These are phyloP conservation scores for Zasmidium citrigriseum DNA, from an alignment of 2,329 filamentous ascomycete genomes.

Conservation along the genomic window DNA sequence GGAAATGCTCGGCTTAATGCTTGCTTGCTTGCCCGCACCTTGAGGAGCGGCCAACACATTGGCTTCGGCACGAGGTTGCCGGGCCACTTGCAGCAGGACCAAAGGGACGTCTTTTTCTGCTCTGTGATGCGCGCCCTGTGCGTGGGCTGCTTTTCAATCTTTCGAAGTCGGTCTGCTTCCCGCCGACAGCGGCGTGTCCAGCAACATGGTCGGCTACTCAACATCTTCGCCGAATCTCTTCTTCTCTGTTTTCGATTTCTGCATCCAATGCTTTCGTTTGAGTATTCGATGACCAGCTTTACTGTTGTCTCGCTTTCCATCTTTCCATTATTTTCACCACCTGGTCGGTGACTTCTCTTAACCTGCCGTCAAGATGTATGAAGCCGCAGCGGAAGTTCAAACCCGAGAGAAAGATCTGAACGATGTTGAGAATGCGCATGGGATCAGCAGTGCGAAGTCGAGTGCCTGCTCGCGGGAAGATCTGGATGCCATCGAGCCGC, in stretches of 20 bases:
- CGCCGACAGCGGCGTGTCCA: background rate
- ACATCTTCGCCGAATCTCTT: background rate
- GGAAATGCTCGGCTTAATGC: background rate
- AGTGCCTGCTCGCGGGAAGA: conserved; percentile 13
- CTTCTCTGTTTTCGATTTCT: background rate
- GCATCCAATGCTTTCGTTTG: background rate
- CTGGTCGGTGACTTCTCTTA: background rate
- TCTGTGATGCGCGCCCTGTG: too few species aligned
- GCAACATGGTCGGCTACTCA: background rate
- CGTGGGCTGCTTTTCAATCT: too few species aligned
- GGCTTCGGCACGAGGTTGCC: background rate
- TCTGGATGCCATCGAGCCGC: conserved; percentile 26
- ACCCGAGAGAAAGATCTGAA: too few species aligned
- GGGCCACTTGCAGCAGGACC: background rate
- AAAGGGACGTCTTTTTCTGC: too few species aligned
- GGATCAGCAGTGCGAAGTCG: conserved; percentile 17
- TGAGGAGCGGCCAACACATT: background rate
- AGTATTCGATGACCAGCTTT: background rate
- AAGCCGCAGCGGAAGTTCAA: background rate
- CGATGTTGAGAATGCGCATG: too few species aligned
- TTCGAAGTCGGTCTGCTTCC: background rate
- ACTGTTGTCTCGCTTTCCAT: background rate
- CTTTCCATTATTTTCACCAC: background rate
- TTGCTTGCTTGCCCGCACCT: background rate
- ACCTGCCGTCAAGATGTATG: background rate